phyloP scores from a whole-genome alignment of 2,329 filamentous ascomycete genomes.

The Allantophomopsis cytisporea region DNA sequence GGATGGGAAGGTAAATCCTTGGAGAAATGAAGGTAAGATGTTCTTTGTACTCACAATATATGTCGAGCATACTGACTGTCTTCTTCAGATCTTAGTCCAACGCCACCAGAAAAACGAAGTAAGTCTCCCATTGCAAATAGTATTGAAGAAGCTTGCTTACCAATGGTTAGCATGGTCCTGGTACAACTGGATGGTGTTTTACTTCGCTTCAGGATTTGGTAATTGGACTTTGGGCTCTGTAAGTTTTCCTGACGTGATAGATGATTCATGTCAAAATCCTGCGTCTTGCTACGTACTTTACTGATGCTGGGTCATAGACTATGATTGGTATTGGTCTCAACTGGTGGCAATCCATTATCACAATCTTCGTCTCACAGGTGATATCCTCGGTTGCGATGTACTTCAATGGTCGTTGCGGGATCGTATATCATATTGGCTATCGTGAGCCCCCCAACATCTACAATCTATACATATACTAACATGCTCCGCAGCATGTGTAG shows the following conservation, averaged over 20 bases:
- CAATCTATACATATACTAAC: not conserved
- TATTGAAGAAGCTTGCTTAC: too few species aligned
- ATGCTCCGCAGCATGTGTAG: conserved; percentile 9
- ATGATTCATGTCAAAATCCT: too few species aligned
- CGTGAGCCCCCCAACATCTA: conserved; percentile 7
- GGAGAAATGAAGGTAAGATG: too few species aligned
- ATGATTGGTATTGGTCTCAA: conserved; percentile 23
- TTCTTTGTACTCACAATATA: too few species aligned
- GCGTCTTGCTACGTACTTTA: not conserved
- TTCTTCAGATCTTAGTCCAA: too few species aligned
- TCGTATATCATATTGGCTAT: conserved; percentile 23
- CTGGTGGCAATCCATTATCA: conserved; percentile 24
- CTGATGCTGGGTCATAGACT: conserved; percentile 7
- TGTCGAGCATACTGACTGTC: too few species aligned
- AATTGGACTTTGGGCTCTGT: conserved; percentile 20
- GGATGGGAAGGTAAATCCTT: too few species aligned
- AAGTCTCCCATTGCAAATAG: too few species aligned
- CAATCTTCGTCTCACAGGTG: conserved; percentile 23
- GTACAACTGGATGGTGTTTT: conserved; percentile 21
- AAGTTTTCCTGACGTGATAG: not conserved
- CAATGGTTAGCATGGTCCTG: conserved; percentile 7
- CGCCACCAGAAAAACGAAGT: too few species aligned
- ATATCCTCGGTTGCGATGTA: conserved; percentile 24
- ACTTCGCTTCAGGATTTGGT: conserved; percentile 20
- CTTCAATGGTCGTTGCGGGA: conserved; percentile 25